Conservation (phyloP, 805 yeast species). For the Nakazawaea ernobii region DNA sequence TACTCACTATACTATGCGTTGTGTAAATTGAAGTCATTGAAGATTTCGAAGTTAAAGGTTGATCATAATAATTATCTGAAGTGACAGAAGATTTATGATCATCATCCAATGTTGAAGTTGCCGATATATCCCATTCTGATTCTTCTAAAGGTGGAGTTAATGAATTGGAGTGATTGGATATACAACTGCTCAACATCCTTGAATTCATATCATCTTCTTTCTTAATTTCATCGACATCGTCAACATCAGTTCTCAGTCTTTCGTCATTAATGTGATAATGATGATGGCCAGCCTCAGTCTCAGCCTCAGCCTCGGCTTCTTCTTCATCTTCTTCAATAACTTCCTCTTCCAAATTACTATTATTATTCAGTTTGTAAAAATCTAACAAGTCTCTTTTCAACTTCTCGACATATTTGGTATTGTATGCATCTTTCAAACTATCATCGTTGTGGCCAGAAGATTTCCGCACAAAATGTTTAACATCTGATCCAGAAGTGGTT, state of each 20-base stretch:
- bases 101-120: background rate
- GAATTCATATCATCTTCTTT: background rate
- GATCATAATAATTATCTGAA: background rate
- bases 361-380: background rate
- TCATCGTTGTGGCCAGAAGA: background rate
- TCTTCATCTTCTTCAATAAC: conserved; percentile 36
- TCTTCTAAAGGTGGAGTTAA: conserved; percentile 2
- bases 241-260: background rate
- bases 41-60: background rate
- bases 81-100: background rate
- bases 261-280: background rate
- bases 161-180: conserved; percentile 1
- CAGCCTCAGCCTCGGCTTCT: too few relatives aligned
- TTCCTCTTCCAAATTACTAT: conserved; percentile 12
- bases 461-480: too few relatives aligned
- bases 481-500: background rate
- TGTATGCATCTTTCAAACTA: conserved; percentile 4
- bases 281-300: conserved; percentile 37
- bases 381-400: conserved; percentile 4
- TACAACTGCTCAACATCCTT: conserved; percentile 7
- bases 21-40: conserved; percentile 1
- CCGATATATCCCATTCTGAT: background rate
- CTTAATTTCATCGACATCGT: background rate
- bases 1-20: background rate
- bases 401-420: conserved; percentile 4